Conservation (phyloP, 805 yeast genomes). For the Starmerella bacillaris region DNA sequence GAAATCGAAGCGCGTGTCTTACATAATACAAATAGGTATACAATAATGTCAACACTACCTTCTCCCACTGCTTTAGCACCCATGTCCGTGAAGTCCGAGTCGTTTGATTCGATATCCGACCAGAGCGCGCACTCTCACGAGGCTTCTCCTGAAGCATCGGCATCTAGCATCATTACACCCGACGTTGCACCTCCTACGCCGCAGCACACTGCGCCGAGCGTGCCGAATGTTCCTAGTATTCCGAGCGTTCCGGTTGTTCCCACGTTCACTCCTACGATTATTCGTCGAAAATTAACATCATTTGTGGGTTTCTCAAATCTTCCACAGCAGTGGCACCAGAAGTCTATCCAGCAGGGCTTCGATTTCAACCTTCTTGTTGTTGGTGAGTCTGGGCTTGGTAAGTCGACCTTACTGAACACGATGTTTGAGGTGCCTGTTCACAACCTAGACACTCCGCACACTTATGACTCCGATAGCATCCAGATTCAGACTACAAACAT, state of each 20-base stretch:
- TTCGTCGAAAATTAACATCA: slow-evolving; percentile 70
- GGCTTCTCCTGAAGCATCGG: slow-evolving; percentile 1
- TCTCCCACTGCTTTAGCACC: slow-evolving; percentile 20
- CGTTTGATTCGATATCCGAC: slow-evolving; percentile 7
- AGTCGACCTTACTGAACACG: slow-evolving; percentile 79
- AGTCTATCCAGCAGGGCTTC: slow-evolving; percentile 78
- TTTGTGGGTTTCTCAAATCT: slow-evolving; percentile 94
- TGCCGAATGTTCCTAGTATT: slow-evolving; percentile 1
- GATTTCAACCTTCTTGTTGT: slow-evolving; percentile 74
- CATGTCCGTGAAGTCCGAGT: slow-evolving; percentile 31
- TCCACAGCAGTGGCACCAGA: slow-evolving; percentile 98
- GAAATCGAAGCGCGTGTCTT: background rate
- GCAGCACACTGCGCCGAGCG: background rate
- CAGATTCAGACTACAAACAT: slow-evolving; percentile 42
- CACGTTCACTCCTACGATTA: slow-evolving; percentile 31
- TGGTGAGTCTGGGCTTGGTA: slow-evolving; percentile 75
- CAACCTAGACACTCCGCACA: slow-evolving; percentile 25
- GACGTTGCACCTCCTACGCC: background rate
- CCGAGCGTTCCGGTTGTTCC: background rate
- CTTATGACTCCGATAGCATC: slow-evolving; percentile 18
- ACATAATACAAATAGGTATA: background rate
- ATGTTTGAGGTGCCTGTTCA: slow-evolving; percentile 56
- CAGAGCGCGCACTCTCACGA: slow-evolving; percentile 9
- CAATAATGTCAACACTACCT: background rate
- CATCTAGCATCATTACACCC: background rate